Conservation (phyloP, 192 early-diverging fungal species). For the Tieghemiomyces parasiticus region DNA sequence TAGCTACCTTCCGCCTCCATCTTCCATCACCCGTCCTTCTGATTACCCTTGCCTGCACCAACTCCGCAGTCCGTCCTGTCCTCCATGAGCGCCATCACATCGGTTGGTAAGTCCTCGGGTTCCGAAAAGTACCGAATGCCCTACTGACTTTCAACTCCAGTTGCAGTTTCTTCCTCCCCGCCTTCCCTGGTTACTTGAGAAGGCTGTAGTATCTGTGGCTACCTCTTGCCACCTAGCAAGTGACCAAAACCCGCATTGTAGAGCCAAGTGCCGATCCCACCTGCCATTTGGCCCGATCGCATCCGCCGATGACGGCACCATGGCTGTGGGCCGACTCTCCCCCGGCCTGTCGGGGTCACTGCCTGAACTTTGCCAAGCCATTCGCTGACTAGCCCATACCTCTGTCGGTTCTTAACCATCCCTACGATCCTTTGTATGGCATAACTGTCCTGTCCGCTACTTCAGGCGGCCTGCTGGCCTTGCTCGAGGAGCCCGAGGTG, state of each 20-base stretch:
- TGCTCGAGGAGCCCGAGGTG: constrained; percentile 85
- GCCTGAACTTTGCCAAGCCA: not conserved
- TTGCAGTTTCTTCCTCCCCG: not conserved
- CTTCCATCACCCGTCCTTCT: too few species aligned
- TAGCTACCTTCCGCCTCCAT: too few species aligned
- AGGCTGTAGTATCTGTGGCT: not conserved
- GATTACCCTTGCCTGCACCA: too few species aligned
- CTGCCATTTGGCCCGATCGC: not conserved
- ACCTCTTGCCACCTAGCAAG: not conserved
- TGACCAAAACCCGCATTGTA: not conserved
- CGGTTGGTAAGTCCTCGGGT: not conserved
- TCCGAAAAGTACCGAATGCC: not conserved
- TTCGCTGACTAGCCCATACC: not conserved
- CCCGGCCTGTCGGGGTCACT: too few species aligned
- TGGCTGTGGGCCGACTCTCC: not conserved
- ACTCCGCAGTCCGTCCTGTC: too few species aligned
- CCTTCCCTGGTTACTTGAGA: not conserved
- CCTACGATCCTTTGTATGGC: not conserved
- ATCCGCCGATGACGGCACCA: not conserved
- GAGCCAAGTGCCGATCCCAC: not conserved
- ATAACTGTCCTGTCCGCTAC: not conserved
- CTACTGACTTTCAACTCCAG: not conserved
- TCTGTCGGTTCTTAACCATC: not conserved
- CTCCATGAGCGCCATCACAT: not conserved
- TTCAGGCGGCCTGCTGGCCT: constrained; percentile 75